Percentiles rank a stretch among this genome's conserved stretches.
phyloP scores from a whole-genome alignment of 140 eudicot genomes.

The Ambrosia hybrid region DNA sequence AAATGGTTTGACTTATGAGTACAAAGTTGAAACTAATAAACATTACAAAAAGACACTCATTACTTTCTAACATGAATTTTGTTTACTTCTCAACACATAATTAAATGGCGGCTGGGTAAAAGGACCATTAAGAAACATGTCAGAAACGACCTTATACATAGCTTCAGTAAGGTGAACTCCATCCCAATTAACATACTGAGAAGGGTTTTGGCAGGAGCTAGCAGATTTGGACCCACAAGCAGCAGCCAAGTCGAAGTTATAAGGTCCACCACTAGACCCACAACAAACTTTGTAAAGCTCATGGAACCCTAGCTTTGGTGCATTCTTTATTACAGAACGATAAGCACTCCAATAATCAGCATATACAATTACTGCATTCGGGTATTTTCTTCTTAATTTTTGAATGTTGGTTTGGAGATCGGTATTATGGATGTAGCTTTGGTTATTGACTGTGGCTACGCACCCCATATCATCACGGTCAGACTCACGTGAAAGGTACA shows the following conservation, averaged over 20 bases:
- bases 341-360: conserved; percentile 73
- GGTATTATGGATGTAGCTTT: conserved; percentile 55
- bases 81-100: conserved; percentile 44
- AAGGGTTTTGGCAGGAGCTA: conserved; percentile 54
- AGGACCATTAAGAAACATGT: conserved; percentile 50
- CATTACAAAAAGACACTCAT: not conserved
- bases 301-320: conserved; percentile 42
- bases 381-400: conserved; percentile 44
- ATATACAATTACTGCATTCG: conserved; percentile 50
- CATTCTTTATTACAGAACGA: conserved; percentile 39
- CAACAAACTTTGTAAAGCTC: conserved; percentile 68
- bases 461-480: conserved; percentile 68
- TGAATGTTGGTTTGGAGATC: conserved; percentile 49
- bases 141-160: conserved; percentile 63
- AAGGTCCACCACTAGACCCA: conserved; percentile 52
- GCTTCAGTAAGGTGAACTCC: conserved; percentile 91
- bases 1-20: no score
- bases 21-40: not conserved
- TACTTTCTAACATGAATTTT: conserved; percentile 20
- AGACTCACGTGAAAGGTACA: conserved; percentile 41
- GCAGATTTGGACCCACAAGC: conserved; percentile 61
- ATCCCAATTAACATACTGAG: conserved; percentile 75
- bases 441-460: conserved; percentile 50
- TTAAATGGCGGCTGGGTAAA: conserved; percentile 48
- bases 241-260: conserved; percentile 42